Evolutionary conservation across 176 grass and related monocot species (phyloP).

Genomic region (Urochloa ruziziensis): DNA sequence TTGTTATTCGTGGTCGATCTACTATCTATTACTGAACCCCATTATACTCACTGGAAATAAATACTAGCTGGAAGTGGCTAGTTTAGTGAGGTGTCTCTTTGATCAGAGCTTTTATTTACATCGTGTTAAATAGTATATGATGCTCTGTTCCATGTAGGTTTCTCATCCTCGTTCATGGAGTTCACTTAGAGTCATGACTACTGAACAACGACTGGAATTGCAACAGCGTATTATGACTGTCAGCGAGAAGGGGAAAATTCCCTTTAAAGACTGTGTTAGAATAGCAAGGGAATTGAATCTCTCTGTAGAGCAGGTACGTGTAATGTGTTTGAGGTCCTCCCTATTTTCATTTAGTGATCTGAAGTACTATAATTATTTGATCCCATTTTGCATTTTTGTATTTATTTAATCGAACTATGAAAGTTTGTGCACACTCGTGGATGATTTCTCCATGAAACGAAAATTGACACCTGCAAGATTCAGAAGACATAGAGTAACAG

Average conservation of each 20-base stretch:
- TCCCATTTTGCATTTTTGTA: background rate
- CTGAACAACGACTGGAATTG: slow-evolving; percentile 72
- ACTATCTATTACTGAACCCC: background rate
- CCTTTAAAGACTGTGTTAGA: slow-evolving; percentile 75
- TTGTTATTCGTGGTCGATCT: background rate
- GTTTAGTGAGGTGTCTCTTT: background rate
- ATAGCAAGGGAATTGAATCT: slow-evolving; percentile 90
- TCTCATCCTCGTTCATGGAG: slow-evolving; percentile 78
- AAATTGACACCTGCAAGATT: background rate
- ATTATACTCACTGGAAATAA: background rate
- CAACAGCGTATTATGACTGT: slow-evolving; percentile 54
- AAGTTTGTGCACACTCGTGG: background rate
- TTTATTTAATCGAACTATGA: background rate
- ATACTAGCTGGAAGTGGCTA: slow-evolving; percentile 12
- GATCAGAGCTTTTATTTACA: background rate
- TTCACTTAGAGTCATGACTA: slow-evolving; percentile 85
- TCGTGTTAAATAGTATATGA: slow-evolving; percentile 21
- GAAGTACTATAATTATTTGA: background rate
- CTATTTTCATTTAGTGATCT: slow-evolving; percentile 18
- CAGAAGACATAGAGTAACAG: background rate
- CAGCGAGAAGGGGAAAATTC: slow-evolving; percentile 62
- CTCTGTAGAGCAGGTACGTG: slow-evolving; percentile 77
- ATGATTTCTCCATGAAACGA: background rate
- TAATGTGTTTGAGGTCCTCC: slow-evolving; percentile 4
- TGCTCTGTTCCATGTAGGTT: slow-evolving; percentile 45